These are phyloP conservation scores for Aspergillus persii DNA, from an alignment of 2,329 filamentous ascomycete genomes.

Conservation along the genomic window DNA sequence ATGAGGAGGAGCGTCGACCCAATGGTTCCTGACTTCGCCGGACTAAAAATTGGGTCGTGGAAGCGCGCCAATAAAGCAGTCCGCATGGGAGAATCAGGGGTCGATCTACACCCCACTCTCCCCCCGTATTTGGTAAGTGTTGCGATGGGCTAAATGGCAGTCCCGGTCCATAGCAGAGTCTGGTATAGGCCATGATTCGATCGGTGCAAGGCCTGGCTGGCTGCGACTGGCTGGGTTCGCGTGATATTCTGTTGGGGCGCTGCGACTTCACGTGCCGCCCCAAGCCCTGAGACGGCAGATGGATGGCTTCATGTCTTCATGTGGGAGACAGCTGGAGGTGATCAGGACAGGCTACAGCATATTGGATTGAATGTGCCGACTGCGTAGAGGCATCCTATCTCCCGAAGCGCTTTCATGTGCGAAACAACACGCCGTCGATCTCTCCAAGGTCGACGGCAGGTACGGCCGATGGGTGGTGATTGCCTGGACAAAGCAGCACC, in stretches of 20 bases:
- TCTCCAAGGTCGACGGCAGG: neutral
- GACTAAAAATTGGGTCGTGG: neutral
- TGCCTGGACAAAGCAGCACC: neutral
- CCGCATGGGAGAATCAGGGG: neutral
- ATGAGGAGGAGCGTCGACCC: neutral
- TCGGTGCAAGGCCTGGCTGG: neutral
- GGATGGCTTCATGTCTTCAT: neutral
- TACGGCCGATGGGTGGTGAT: neutral
- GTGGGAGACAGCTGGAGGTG: neutral
- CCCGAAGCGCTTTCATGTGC: neutral
- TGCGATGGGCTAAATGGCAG: neutral
- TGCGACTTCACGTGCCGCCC: neutral
- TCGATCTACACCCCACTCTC: neutral
- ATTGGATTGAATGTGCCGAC: neutral
- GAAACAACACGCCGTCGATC: neutral
- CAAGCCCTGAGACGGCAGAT: neutral
- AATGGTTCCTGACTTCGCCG: neutral
- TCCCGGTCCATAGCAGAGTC: neutral
- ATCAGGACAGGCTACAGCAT: neutral
- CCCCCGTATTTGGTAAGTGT: neutral
- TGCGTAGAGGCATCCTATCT: neutral
- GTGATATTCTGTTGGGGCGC: neutral
- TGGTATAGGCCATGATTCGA: neutral
- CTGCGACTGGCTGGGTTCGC: neutral
- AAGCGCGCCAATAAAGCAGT: neutral